phyloP scores from a whole-genome alignment of 1,284 basidiomycete genomes.

The Salmacisia buchloeana region DNA sequence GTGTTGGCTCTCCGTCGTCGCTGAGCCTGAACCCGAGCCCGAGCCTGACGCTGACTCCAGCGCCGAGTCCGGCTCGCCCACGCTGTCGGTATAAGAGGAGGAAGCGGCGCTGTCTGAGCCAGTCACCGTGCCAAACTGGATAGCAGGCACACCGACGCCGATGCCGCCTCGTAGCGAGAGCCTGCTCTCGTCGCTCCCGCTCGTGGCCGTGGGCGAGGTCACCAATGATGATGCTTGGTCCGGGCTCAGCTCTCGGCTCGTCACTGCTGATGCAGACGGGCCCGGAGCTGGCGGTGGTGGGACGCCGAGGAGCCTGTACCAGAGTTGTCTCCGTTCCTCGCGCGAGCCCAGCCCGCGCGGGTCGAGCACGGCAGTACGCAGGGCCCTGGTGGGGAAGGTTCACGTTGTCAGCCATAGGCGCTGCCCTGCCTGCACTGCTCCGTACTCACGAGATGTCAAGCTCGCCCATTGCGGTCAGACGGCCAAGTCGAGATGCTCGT shows the following conservation, averaged over 20 bases:
- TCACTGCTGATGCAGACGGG: background rate
- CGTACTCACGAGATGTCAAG: no score
- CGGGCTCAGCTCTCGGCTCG: no score
- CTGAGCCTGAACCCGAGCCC: background rate
- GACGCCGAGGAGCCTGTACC: slow-evolving; percentile 4
- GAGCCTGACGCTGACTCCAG: no score
- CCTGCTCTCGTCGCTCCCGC: background rate
- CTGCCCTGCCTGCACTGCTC: no score
- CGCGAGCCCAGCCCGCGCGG: background rate
- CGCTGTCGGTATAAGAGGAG: background rate
- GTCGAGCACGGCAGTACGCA: background rate
- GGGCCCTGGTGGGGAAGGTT: background rate
- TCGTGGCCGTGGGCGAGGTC: background rate
- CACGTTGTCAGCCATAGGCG: no score
- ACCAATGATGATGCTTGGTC: background rate
- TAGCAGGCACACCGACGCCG: background rate
- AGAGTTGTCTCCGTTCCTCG: background rate
- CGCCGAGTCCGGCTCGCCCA: background rate
- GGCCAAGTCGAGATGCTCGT: no score
- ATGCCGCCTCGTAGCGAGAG: background rate
- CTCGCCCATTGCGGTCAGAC: no score
- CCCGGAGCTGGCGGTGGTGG: background rate
- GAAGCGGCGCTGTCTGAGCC: background rate
- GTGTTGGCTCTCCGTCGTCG: slow-evolving; percentile 4
- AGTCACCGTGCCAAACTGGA: background rate